Base-by-base conservation (phyloP, 2,329 filamentous ascomycete genomes). In the Aspergillus ustus region DNA sequence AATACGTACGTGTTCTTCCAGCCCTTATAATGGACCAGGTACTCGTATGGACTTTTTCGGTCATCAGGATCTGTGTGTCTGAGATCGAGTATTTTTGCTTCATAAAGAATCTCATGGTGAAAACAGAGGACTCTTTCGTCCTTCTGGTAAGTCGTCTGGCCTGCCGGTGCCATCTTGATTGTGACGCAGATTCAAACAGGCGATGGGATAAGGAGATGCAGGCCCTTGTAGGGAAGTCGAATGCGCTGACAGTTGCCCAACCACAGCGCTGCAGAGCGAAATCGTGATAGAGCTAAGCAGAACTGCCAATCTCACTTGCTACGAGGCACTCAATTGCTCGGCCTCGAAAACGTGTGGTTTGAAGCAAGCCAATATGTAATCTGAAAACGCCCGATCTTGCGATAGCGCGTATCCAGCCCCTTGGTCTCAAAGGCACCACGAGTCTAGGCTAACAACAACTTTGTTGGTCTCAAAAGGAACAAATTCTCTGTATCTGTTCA, bases 51-150 rank as follows among this genome's bases (percentile, higher is more conserved):
- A 63, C 89, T 89, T 75, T 88, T 89, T 78, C 91, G 89, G 72
- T 89, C 89, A 49, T 82, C 82, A 7, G 80, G 75, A 63, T 89
- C 86, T 72, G 84, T 83, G 76, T 82, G 80, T 69, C 85, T 87
- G 34, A 91, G 84, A 67, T 97, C 93, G 66, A 96, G 87, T 56
- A 99, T 89, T 80, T 98, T 98, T 68, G 95, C 95, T 79, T 99
- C 95, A 75, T 99, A 99, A 55, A 99, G 87, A 80, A 98, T 89
- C 73, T 98, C 93, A 80, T 94, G 92, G 77, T 99, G 95, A 75
- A 98, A 98, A 82, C 95, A 99, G 34, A 98, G 87, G 43, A 96
- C 93, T 74, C 91, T 92, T 82, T 99, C 95, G 74, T 98, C 93
- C 74, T 89, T 89, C 63, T 79, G 79, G 72, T 86, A 90, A 67